phyloP scores from a whole-genome alignment of 805 yeast species.

The Cyberlindnera veronae region DNA sequence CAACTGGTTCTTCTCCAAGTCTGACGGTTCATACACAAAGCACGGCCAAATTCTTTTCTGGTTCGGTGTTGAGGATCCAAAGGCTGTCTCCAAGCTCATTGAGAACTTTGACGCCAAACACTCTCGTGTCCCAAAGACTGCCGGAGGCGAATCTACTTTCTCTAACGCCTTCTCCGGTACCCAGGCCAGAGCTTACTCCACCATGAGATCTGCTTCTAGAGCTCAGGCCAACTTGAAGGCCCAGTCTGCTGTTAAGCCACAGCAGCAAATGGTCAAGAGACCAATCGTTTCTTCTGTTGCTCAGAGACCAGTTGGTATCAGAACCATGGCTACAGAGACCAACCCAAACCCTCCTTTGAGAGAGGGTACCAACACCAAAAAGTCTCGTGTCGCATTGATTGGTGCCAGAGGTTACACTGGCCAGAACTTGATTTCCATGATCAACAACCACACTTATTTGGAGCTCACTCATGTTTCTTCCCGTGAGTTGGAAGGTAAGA shows the following conservation, averaged over 20 bases:
- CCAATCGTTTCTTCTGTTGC: conserved; percentile 22
- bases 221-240: conserved; percentile 1
- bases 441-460: conserved; percentile 81
- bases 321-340: conserved; percentile 35
- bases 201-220: conserved; percentile 28
- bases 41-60: conserved; percentile 90
- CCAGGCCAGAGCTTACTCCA: conserved; percentile 50
- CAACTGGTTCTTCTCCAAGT: conserved; percentile 86
- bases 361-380: conserved; percentile 56
- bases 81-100: conserved; percentile 60
- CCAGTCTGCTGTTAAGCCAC: conserved; percentile 1
- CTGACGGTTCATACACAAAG: conserved; percentile 90
- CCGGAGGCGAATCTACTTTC: conserved; percentile 35
- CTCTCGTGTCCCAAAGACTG: conserved; percentile 31
- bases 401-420: conserved; percentile 99
- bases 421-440: conserved; percentile 82
- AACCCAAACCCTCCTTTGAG: conserved; percentile 74
- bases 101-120: conserved; percentile 43
- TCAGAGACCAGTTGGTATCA: conserved; percentile 24
- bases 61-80: conserved; percentile 78
- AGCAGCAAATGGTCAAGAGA: conserved; percentile 23
- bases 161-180: conserved; percentile 30
- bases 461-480: conserved; percentile 94
- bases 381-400: conserved; percentile 81
- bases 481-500: conserved; percentile 87